phyloP scores from a whole-genome alignment of 2,329 filamentous ascomycete genomes.

The Alternaria sp. region DNA sequence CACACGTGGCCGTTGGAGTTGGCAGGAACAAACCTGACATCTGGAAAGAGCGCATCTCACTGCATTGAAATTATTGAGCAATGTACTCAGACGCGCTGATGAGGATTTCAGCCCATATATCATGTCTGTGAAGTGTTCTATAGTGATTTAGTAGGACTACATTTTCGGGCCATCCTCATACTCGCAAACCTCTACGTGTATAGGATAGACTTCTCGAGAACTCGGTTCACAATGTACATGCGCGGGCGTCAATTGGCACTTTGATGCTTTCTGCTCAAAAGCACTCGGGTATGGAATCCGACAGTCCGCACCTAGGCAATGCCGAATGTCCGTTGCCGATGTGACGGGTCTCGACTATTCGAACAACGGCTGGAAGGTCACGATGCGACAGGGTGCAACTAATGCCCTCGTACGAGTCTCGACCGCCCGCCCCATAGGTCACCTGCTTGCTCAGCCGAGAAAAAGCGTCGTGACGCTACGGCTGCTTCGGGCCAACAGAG shows the following conservation, averaged over 20 bases:
- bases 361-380: neutral
- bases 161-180: neutral
- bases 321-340: neutral
- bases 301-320: neutral
- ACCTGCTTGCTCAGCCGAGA: conserved; percentile 20
- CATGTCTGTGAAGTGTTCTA: neutral
- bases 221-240: neutral
- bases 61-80: neutral
- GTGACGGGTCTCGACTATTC: neutral
- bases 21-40: neutral
- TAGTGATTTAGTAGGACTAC: neutral
- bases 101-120: neutral
- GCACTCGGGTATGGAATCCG: neutral
- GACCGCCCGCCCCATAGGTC: conserved; percentile 16
- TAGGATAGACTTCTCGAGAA: neutral
- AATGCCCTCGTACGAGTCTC: conserved; percentile 18
- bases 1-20: neutral
- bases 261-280: neutral
- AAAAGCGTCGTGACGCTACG: conserved; percentile 18
- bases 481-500: conserved; percentile 8
- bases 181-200: neutral
- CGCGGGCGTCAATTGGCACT: neutral
- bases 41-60: neutral
- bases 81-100: neutral
- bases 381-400: neutral